Evolutionary conservation across 202 grass and related monocot genomes (phyloP).

Genomic region (Carex sylvatica): DNA sequence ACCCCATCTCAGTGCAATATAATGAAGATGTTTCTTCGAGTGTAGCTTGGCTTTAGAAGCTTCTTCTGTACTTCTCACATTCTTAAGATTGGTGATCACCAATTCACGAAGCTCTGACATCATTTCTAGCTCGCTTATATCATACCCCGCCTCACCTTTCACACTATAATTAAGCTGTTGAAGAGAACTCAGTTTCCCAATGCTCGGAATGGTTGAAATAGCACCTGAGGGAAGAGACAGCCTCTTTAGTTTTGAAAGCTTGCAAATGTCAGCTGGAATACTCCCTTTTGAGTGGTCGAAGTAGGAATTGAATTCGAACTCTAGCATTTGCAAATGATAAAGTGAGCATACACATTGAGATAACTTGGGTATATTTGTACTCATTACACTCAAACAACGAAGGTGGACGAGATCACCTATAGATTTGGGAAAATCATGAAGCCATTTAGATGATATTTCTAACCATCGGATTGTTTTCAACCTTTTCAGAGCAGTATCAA

Average conservation of each 20-base stretch:
- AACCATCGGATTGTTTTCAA: slow-evolving; percentile 18
- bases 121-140: slow-evolving; percentile 19
- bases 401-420: slow-evolving; percentile 20
- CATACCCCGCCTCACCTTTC: neutral
- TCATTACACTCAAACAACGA: neutral
- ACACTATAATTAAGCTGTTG: slow-evolving; percentile 4
- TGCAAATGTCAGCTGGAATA: neutral
- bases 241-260: slow-evolving; percentile 12
- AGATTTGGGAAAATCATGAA: slow-evolving; percentile 9
- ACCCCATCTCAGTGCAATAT: neutral
- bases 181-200: slow-evolving; percentile 34
- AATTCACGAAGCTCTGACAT: slow-evolving; percentile 16
- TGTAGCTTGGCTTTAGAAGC: slow-evolving; percentile 15
- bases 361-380: neutral
- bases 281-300: neutral
- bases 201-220: neutral
- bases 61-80: slow-evolving; percentile 17
- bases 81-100: neutral
- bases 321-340: slow-evolving; percentile 23
- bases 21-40: neutral
- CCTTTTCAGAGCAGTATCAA: neutral
- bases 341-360: slow-evolving; percentile 12
- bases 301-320: neutral
- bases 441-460: neutral
- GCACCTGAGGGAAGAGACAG: neutral